Percentiles rank a stretch among this genome's conserved stretches.
Conservation (phyloP, 805 yeast species). For the Torulaspora franciscae region DNA sequence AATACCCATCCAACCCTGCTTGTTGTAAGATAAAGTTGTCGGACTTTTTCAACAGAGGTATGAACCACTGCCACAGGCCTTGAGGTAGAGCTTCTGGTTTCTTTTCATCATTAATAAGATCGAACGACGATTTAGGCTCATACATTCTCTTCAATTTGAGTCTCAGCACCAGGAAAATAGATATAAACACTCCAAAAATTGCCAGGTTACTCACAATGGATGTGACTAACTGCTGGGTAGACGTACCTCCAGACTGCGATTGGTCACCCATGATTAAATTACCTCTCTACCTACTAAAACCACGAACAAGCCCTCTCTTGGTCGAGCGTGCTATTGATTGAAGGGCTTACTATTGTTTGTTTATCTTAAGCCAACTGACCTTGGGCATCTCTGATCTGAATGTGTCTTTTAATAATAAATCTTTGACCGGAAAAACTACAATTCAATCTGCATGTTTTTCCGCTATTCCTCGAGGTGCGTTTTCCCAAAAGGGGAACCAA, state of each 20-base stretch:
- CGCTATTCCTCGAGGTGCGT: neutral
- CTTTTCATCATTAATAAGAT: constrained; percentile 53
- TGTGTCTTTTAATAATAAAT: neutral
- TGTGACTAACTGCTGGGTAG: constrained; percentile 72
- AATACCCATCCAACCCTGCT: constrained; percentile 91
- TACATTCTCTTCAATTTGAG: constrained; percentile 70
- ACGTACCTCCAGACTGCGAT: constrained; percentile 35
- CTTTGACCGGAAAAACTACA: neutral
- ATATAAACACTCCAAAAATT: constrained; percentile 57
- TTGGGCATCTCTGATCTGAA: neutral
- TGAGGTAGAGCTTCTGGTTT: constrained; percentile 69
- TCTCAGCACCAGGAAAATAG: constrained; percentile 61
- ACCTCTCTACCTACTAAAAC: neutral
- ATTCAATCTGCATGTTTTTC: neutral
- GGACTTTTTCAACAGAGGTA: constrained; percentile 56
- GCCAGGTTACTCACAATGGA: constrained; percentile 64
- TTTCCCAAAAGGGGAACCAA: neutral
- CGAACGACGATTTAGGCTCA: constrained; percentile 70
- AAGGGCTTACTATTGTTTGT: neutral
- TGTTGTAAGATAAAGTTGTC: constrained; percentile 76
- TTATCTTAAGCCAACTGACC: neutral
- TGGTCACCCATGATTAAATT: constrained; percentile 1
- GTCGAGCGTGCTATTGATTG: too few relatives aligned
- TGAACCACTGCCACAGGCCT: constrained; percentile 68
- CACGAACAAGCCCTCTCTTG: too few relatives aligned